These are phyloP conservation scores for Clarkia xantiana DNA, from an alignment of 345 rosid genomes.

Conservation along the genomic window DNA sequence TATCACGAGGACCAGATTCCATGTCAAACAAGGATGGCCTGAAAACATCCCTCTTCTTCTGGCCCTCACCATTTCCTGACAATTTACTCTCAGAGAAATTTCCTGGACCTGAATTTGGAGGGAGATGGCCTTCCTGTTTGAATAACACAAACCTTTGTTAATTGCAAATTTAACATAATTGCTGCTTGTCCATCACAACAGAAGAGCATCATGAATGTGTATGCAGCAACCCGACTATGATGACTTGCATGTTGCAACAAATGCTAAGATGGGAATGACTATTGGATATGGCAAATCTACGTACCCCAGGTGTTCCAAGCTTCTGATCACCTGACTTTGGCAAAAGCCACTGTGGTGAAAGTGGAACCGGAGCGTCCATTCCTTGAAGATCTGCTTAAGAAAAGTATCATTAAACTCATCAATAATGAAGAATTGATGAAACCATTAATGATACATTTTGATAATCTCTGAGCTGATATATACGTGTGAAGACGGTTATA, in stretches of 20 bases:
- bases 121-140: slow-evolving; percentile 42
- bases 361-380: slow-evolving; percentile 69
- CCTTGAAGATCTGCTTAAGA: slow-evolving; percentile 59
- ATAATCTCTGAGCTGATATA: background rate
- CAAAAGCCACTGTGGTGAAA: slow-evolving; percentile 98
- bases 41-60: slow-evolving; percentile 70
- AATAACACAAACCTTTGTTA: background rate
- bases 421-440: slow-evolving; percentile 2
- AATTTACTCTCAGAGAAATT: slow-evolving; percentile 28
- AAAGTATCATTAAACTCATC: slow-evolving; percentile 2
- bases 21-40: slow-evolving; percentile 72
- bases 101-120: slow-evolving; percentile 24
- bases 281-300: slow-evolving; percentile 10
- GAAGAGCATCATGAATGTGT: background rate
- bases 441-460: slow-evolving; percentile 4
- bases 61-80: slow-evolving; percentile 37
- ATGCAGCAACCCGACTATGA: background rate
- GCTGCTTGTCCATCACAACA: background rate
- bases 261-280: background rate
- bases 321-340: slow-evolving; percentile 76
- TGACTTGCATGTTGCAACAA: background rate
- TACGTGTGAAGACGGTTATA: no score
- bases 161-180: background rate
- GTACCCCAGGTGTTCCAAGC: slow-evolving; percentile 58
- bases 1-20: slow-evolving; percentile 63